Conservation (phyloP, 176 grass and related monocot species). For the Rhynchospora breviuscula region DNA sequence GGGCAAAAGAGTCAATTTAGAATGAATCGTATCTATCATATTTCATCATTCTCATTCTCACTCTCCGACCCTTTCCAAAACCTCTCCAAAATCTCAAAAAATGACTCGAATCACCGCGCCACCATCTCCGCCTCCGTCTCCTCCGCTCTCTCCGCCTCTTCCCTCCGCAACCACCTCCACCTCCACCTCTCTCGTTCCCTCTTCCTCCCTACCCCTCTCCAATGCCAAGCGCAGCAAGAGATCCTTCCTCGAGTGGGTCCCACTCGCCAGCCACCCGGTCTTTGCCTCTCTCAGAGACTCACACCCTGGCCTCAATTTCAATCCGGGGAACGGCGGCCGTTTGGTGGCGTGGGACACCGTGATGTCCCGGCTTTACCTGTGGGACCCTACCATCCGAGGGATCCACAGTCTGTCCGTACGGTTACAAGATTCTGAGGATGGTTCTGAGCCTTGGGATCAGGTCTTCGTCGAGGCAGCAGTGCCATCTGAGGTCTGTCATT, state of each 20-base stretch:
- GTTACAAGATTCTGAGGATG: slow-evolving; percentile 42
- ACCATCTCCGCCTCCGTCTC: slow-evolving; percentile 51
- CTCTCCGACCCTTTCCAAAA: slow-evolving; percentile 6
- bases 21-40: too few species aligned
- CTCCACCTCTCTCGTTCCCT: slow-evolving; percentile 47
- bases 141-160: slow-evolving; percentile 32
- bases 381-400: slow-evolving; percentile 43
- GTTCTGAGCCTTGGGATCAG: slow-evolving; percentile 25
- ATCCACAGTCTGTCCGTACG: slow-evolving; percentile 64
- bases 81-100: neutral
- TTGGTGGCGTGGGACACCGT: slow-evolving; percentile 55
- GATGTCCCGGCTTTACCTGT: slow-evolving; percentile 63
- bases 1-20: too few species aligned
- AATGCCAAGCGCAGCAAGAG: slow-evolving; percentile 30
- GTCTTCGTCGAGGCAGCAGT: slow-evolving; percentile 62
- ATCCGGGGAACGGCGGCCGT: slow-evolving; percentile 13
- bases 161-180: slow-evolving; percentile 20
- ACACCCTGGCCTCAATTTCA: slow-evolving; percentile 16
- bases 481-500: slow-evolving; percentile 56
- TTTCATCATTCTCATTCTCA: neutral
- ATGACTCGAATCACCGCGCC: slow-evolving; percentile 70
- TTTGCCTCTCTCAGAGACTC: slow-evolving; percentile 33
- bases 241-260: slow-evolving; percentile 33
- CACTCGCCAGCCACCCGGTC: slow-evolving; percentile 50
- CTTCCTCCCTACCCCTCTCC: slow-evolving; percentile 26